phyloP scores from a whole-genome alignment of 352 stramenopile species.

The Globisporangium alternatum region DNA sequence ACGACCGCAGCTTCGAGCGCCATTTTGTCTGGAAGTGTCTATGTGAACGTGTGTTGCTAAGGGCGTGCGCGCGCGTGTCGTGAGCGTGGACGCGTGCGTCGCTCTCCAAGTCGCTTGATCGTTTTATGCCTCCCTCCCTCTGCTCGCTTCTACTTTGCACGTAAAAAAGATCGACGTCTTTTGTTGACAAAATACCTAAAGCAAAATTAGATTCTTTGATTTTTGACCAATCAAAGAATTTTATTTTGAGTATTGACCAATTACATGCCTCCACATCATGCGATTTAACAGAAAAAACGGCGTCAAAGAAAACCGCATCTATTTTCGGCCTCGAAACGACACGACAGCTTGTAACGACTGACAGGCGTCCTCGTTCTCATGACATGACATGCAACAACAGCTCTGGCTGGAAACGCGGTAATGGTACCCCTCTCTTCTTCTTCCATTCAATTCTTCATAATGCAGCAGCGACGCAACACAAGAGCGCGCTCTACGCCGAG shows the following conservation, averaged over 20 bases:
- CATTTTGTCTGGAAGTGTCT: slow-evolving; percentile 26
- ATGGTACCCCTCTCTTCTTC: background rate
- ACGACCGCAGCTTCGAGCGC: slow-evolving; percentile 58
- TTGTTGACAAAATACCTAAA: background rate
- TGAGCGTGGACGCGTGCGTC: background rate
- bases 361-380: background rate
- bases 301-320: background rate
- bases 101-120: background rate
- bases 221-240: slow-evolving; percentile 8
- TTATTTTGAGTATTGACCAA: slow-evolving; percentile 5
- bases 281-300: background rate
- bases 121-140: slow-evolving; percentile 6
- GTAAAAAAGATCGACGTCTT: slow-evolving; percentile 10
- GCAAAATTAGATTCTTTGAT: too few relatives aligned
- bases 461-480: background rate
- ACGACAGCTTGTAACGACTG: background rate
- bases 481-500: slow-evolving; percentile 1
- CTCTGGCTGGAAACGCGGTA: background rate
- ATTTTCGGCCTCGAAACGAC: background rate
- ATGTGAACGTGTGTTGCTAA: background rate
- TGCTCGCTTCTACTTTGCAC: slow-evolving; percentile 1
- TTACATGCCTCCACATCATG: background rate
- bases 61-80: background rate
- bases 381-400: background rate
- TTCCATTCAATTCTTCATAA: background rate